Base-by-base conservation (phyloP, 2,329 filamentous ascomycete genomes). In the Xylaria digitata region DNA sequence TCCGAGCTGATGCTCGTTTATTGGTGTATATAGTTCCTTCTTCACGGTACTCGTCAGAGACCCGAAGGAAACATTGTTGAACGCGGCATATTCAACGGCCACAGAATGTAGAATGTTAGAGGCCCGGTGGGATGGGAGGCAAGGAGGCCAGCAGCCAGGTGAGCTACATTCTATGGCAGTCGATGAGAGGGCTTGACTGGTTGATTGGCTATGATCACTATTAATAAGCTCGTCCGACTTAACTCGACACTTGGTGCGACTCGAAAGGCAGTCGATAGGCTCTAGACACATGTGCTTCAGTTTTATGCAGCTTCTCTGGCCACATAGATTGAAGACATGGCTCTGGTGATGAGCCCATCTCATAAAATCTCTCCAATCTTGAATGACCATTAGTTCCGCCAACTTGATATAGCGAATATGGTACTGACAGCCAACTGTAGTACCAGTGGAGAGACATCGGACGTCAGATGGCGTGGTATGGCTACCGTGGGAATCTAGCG, bases 321-420 rank as follows among this genome's bases (percentile, higher is more conserved):
- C 61, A 26, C 65, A 67, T 7, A 64, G 34, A 34, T 61, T 63
- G 32, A 64, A 64, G 3, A 64, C 8, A 53, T 64, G 61, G 45
- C 61, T 64, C 13, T 67, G 61, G n/a, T 64, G 43, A 19, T 53
- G 55, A 17, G 56, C 61, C 65, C 61, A 67, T n/a, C 61, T 49
- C 55, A 61, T 64, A 30, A 64, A 67, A 32, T 64, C 65, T 37
- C 61, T 26, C 65, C 61, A 63, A 23, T 67, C 56, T 34, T 60
- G 55, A 40, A 67, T 67, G 1, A 46, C 23, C 60, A 64, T 64
- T 8, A 64, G 9, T 30, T 67, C 65, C 9, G 50, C 34, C 8
- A 67, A n/a, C 11, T 23, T 37, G 45, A 64, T 67, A 32, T 64
- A 61, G 19, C 56, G 55, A 6, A 46, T 2, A 26, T 64, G 65